phyloP scores from a whole-genome alignment of 2,329 filamentous ascomycete genomes.

The Ophiosphaerella narmari region DNA sequence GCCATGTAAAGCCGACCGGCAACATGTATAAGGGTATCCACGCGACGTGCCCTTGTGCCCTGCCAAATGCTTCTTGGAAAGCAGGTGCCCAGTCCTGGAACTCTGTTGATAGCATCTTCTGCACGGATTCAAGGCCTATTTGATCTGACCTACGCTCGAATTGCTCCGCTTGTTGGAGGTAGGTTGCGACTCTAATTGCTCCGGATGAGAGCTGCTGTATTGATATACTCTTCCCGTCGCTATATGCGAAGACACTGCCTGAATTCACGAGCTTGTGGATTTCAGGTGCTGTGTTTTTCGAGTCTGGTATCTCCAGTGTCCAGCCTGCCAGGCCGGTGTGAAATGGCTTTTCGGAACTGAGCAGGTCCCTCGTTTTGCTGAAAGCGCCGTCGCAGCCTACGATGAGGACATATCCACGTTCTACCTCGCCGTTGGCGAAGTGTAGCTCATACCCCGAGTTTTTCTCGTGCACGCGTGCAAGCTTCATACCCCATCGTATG shows the following conservation, averaged over 20 bases:
- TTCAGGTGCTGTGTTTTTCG: constrained; percentile 28
- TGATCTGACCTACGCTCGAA: constrained; percentile 25
- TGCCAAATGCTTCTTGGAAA: constrained; percentile 30
- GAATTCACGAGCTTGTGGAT: constrained; percentile 41
- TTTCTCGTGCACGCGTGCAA: constrained; percentile 21
- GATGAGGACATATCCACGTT: constrained; percentile 47
- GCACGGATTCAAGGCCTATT: constrained; percentile 24
- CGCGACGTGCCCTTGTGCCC: constrained; percentile 20
- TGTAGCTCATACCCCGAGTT: constrained; percentile 14
- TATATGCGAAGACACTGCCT: constrained; percentile 38
- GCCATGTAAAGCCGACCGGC: constrained; percentile 46
- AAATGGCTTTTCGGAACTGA: constrained; percentile 38
- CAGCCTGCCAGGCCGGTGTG: constrained; percentile 46
- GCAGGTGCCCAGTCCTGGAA: constrained; percentile 39
- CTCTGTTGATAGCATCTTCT: constrained; percentile 23
- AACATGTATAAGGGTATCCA: constrained; percentile 46
- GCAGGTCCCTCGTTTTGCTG: constrained; percentile 43
- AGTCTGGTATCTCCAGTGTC: constrained; percentile 35
- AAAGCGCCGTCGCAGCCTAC: constrained; percentile 54
- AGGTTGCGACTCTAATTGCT: constrained; percentile 32
- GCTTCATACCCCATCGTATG: constrained; percentile 31
- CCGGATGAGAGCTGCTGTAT: constrained; percentile 43
- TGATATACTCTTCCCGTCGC: constrained; percentile 32
- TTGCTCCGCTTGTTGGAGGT: constrained; percentile 25
- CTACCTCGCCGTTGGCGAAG: constrained; percentile 34